Conservation (phyloP, 139 green algal genomes). For the Chlamydomonas incerta region DNA sequence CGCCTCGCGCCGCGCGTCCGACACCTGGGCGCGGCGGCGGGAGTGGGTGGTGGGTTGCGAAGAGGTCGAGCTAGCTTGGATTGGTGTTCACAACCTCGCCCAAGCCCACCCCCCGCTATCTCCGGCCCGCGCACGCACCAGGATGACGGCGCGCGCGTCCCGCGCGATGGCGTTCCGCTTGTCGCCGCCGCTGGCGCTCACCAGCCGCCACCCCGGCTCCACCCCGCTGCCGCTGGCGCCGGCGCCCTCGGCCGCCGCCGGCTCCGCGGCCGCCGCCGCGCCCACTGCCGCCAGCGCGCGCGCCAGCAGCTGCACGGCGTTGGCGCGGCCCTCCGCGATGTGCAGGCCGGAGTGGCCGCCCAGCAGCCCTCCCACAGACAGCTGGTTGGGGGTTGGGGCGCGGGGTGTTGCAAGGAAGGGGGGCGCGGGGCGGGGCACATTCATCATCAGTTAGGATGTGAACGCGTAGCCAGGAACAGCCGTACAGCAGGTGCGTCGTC, state of each 20-base stretch:
- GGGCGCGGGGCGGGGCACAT: neutral
- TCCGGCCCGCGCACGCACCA: slow-evolving; percentile 36
- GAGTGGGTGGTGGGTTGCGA: neutral
- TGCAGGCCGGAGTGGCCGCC: slow-evolving; percentile 63
- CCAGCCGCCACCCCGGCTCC: slow-evolving; percentile 44
- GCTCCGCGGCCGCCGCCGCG: slow-evolving; percentile 2
- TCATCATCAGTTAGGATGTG: too few relatives aligned
- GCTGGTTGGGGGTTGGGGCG: neutral
- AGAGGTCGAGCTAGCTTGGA: too few relatives aligned
- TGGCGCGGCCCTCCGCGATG: slow-evolving; percentile 63
- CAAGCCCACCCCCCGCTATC: neutral
- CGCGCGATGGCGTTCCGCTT: slow-evolving; percentile 85
- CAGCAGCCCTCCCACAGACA: slow-evolving; percentile 51
- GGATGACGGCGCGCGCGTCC: slow-evolving; percentile 56
- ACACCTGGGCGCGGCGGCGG: slow-evolving; percentile 55
- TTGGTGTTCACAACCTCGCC: too few relatives aligned
- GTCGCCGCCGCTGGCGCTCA: slow-evolving; percentile 66
- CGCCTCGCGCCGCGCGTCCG: neutral
- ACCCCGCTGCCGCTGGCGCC: neutral
- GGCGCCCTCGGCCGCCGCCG: slow-evolving; percentile 42
- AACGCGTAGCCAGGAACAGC: too few relatives aligned
- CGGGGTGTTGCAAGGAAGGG: neutral
- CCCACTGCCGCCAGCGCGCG: slow-evolving; percentile 7
- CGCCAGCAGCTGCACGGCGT: slow-evolving; percentile 57
- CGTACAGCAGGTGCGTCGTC: too few relatives aligned